Conservation (phyloP, 306 rosid genomes). For the Sphenostylis stenocarpa region DNA sequence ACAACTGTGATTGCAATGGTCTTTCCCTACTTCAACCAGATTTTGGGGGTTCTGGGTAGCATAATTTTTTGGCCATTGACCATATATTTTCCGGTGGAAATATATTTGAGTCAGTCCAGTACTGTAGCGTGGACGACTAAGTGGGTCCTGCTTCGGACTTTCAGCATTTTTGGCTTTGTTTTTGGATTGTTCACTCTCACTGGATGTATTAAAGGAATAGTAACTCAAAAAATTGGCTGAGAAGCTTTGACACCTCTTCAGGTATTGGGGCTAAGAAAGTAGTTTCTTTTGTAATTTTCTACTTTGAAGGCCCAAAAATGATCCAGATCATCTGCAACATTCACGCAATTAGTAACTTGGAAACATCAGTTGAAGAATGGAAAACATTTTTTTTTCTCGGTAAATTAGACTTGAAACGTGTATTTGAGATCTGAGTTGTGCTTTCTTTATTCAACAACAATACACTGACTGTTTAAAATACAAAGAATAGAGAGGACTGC, state of each 20-base stretch:
- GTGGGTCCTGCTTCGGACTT: slow-evolving; percentile 52
- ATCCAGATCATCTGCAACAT: background rate
- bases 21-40: slow-evolving; percentile 76
- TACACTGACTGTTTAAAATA: background rate
- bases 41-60: slow-evolving; percentile 66
- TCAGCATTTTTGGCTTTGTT: slow-evolving; percentile 44
- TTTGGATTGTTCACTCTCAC: slow-evolving; percentile 47
- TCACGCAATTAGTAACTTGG: background rate
- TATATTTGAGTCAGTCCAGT: slow-evolving; percentile 45
- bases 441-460: background rate
- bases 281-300: background rate
- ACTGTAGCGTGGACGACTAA: slow-evolving; percentile 51
- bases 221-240: slow-evolving; percentile 48
- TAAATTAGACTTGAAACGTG: background rate
- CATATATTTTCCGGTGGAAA: slow-evolving; percentile 65
- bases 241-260: background rate
- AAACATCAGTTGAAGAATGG: background rate
- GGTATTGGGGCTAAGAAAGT: background rate
- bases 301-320: background rate
- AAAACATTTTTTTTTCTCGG: background rate
- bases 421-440: background rate
- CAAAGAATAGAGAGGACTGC: background rate
- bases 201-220: slow-evolving; percentile 61
- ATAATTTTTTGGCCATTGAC: slow-evolving; percentile 65
- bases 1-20: slow-evolving; percentile 51